phyloP scores from a whole-genome alignment of 495 filamentous ascomycete species.

The Aspergillus funiculosus region DNA sequence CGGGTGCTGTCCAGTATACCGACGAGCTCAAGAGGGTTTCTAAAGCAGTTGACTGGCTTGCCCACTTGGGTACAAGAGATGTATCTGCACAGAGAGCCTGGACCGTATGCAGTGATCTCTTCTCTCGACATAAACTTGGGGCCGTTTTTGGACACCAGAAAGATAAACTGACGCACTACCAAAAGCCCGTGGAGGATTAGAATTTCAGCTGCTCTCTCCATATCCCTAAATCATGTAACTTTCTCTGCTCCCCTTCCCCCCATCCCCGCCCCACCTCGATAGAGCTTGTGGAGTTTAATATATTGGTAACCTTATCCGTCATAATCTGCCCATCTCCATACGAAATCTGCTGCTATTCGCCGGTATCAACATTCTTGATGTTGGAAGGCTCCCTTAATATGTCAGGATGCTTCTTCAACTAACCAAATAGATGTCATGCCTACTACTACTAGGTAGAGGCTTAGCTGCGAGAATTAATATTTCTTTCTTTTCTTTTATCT shows the following conservation, averaged over 20 bases:
- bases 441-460: too few species aligned
- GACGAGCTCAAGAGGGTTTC: constrained; percentile 35
- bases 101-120: constrained; percentile 31
- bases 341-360: not conserved
- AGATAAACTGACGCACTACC: not conserved
- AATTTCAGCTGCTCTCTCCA: not conserved
- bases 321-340: not conserved
- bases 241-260: constrained; percentile 1
- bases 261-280: not conserved
- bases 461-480: too few species aligned
- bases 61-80: constrained; percentile 36
- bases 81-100: constrained; percentile 43
- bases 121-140: constrained; percentile 12
- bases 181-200: not conserved
- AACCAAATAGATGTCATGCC: too few species aligned
- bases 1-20: constrained; percentile 34
- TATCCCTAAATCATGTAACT: constrained; percentile 5
- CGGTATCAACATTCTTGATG: too few species aligned
- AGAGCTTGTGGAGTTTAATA: constrained; percentile 1
- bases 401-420: too few species aligned
- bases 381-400: too few species aligned
- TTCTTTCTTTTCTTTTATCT: too few species aligned
- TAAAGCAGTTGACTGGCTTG: constrained; percentile 42
- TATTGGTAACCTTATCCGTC: constrained; percentile 1
- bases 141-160: not conserved